A percentile compares a stretch with the other conserved stretches of the same genome.
Conservation (phyloP, 139 green algal species). For the Chlorella ohadii region DNA sequence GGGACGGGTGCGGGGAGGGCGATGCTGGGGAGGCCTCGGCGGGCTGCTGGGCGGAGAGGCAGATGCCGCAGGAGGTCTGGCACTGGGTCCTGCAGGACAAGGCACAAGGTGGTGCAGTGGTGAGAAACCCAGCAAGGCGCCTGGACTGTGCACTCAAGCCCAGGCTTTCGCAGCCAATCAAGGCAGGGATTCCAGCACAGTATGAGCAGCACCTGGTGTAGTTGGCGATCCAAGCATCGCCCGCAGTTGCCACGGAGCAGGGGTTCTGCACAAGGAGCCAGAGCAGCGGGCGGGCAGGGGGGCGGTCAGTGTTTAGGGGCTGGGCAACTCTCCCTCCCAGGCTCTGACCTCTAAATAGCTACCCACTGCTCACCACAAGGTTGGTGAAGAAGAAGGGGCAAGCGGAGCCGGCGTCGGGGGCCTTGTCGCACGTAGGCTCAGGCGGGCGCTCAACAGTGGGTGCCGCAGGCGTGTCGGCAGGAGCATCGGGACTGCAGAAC, state of each 20-base stretch:
- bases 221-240: neutral
- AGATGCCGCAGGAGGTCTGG: conserved; percentile 1
- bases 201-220: too few species aligned
- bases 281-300: neutral
- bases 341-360: too few species aligned
- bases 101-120: too few species aligned
- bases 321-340: too few species aligned
- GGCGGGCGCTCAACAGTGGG: neutral
- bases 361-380: too few species aligned
- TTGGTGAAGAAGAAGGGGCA: neutral
- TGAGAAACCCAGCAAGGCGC: too few species aligned
- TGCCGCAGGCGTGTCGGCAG: too few species aligned
- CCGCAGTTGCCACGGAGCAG: neutral
- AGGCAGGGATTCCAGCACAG: too few species aligned
- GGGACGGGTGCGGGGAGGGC: neutral
- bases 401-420: neutral
- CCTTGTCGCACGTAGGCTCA: neutral
- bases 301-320: too few species aligned
- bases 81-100: neutral
- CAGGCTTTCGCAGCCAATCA: too few species aligned
- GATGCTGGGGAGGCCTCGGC: neutral
- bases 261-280: neutral
- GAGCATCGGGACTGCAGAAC: neutral
- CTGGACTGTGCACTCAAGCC: too few species aligned
- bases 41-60: neutral